phyloP scores from a whole-genome alignment of 2,329 filamentous ascomycete genomes.

The Acarospora socialis region DNA sequence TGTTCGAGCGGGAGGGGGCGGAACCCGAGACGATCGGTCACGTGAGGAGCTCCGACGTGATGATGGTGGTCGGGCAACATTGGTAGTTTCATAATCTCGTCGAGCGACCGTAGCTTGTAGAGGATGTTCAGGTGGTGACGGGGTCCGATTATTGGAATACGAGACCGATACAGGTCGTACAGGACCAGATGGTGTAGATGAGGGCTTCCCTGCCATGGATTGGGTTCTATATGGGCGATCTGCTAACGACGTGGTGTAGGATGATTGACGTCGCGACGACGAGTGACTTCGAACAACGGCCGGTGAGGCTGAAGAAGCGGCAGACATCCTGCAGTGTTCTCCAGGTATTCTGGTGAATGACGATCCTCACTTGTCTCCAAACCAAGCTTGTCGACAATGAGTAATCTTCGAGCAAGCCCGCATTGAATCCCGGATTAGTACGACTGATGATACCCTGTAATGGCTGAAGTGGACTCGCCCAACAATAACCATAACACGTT shows the following conservation, averaged over 20 bases:
- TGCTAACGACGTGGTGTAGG: slow-evolving; percentile 26
- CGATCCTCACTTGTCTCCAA: too few species aligned
- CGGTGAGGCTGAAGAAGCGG: slow-evolving; percentile 32
- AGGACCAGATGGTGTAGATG: slow-evolving; percentile 24
- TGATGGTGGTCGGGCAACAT: slow-evolving; percentile 43
- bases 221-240: slow-evolving; percentile 32
- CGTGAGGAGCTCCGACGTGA: slow-evolving; percentile 52
- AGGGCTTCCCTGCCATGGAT: slow-evolving; percentile 30
- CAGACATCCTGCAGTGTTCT: slow-evolving; percentile 24
- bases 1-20: slow-evolving; percentile 34
- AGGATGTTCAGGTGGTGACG: slow-evolving; percentile 31
- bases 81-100: slow-evolving; percentile 60
- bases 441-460: too few species aligned
- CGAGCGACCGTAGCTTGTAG: slow-evolving; percentile 42
- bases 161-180: slow-evolving; percentile 25
- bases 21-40: slow-evolving; percentile 38
- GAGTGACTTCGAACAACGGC: slow-evolving; percentile 37
- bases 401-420: too few species aligned
- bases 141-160: slow-evolving; percentile 24
- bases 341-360: too few species aligned
- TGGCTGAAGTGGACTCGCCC: too few species aligned
- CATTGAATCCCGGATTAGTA: too few species aligned
- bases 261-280: slow-evolving; percentile 30
- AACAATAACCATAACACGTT: too few species aligned
- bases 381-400: too few species aligned